Evolutionary conservation across 495 filamentous ascomycete species (phyloP), one percentile per base, ranked within the genome.

Genomic region (Penicillium argentinense): DNA sequence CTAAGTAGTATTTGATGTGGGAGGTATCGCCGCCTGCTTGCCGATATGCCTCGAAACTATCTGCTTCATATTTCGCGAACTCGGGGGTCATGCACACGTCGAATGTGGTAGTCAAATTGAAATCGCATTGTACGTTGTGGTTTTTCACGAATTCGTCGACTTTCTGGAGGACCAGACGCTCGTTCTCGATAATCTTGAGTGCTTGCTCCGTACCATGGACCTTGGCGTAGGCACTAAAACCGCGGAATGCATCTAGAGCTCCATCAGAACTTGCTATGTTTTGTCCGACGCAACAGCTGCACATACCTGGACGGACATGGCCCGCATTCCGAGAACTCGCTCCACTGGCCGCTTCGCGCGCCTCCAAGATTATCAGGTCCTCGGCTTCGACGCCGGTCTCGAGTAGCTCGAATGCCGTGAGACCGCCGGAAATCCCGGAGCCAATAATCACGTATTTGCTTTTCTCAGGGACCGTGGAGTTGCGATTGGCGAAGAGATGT

Each of bases 31-130:
- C 64, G 0, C 64, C 64, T 14, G 64, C 64, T 1, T 42, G 18
- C 11, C 49, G 51, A 22, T 60, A 67, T 24, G 51, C 52, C n/a
- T 57, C 42, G 7, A 67, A 27, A 22, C 56, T 63, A 9, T 57
- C 54, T 1, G 54, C 52, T 29, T 62, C 59, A 21, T 64, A 59
- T 13, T 44, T 43, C 1, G 62, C 61, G 24, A 67, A 63, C 14
- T 64, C 59, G 0, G 44, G 44, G 0, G 61, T 64, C 59, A 67
- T 64, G 39, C 64, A 67, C 5, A 67, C 56, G 18, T 67, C 64
- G 12, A 64, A 63, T 0, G 63, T 67, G 1, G 55, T 53, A 1
- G 63, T 64, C 16, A 56, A 26, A 18, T 62, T 47, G 32, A 67
- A 67, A 26, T 67, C 63, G 19, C 63, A 67, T 22, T 45, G 38